These are phyloP conservation scores for Curvularia spicifera DNA, from an alignment of 2,329 filamentous ascomycete species.

Conservation along the genomic window DNA sequence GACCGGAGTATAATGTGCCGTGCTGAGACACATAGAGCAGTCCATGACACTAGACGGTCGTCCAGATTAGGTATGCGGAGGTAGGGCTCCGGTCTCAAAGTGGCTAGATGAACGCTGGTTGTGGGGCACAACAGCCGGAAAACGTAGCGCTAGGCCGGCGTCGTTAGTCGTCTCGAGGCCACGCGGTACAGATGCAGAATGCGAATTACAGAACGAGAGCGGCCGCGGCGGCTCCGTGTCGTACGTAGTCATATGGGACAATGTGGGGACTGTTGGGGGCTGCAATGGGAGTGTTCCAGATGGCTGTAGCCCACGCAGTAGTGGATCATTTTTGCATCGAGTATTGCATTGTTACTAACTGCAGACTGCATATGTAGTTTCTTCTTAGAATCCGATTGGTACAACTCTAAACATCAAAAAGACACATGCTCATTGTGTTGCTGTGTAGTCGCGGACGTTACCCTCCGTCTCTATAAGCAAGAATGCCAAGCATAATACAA, in stretches of 20 bases:
- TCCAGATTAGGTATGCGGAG: conserved; percentile 22
- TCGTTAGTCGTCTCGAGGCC: conserved; percentile 19
- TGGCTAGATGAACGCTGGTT: conserved; percentile 23
- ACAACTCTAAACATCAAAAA: neutral
- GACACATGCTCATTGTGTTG: neutral
- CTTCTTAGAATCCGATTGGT: neutral
- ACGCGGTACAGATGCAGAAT: conserved; percentile 21
- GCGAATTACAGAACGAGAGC: conserved; percentile 24
- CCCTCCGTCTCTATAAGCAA: conserved; percentile 4
- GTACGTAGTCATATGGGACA: conserved; percentile 14
- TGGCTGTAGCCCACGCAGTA: conserved; percentile 9
- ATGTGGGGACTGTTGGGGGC: conserved; percentile 6
- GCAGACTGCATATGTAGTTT: neutral
- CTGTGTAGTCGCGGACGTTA: neutral
- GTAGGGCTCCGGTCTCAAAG: conserved; percentile 29
- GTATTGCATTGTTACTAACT: neutral
- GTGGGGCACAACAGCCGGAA: conserved; percentile 25
- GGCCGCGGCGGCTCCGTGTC: conserved; percentile 33
- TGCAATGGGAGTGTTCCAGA: conserved; percentile 10
- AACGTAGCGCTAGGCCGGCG: conserved; percentile 24
- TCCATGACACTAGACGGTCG: conserved; percentile 31
- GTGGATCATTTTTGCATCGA: conserved; percentile 9
- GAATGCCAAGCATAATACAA: neutral
- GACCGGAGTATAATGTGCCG: conserved; percentile 38
- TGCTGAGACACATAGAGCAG: conserved; percentile 34